These are phyloP conservation scores for Kwoniella mangroviensis DNA, from an alignment of 768 basidiomycete species.

Conservation along the genomic window DNA sequence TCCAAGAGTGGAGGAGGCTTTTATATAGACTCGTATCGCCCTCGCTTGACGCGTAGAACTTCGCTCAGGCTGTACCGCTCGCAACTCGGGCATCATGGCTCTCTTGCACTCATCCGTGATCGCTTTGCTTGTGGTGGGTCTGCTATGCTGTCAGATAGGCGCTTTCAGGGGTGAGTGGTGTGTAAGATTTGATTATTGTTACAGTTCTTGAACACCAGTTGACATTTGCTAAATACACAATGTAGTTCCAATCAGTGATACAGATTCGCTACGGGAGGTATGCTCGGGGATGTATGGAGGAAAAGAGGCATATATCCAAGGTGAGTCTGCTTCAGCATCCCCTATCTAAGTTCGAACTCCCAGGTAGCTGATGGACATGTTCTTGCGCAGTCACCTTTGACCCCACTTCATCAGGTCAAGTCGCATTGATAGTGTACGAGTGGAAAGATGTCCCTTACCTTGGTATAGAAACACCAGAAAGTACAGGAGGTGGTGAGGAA, in stretches of 20 bases:
- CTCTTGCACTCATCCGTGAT: neutral
- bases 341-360: neutral
- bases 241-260: conserved; percentile 65
- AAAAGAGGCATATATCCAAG: conserved; percentile 70
- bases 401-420: conserved; percentile 74
- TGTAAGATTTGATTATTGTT: no score
- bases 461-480: conserved; percentile 62
- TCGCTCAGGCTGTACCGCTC: no score
- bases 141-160: neutral
- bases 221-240: neutral
- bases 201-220: neutral
- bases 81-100: neutral
- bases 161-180: conserved; percentile 23
- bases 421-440: conserved; percentile 94
- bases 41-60: no score
- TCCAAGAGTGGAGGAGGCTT: no score
- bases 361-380: no score
- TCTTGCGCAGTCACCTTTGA: conserved; percentile 70
- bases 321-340: conserved; percentile 34
- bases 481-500: conserved; percentile 44
- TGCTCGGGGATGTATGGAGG: conserved; percentile 96
- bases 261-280: conserved; percentile 83
- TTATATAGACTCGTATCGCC: no score
- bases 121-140: neutral
- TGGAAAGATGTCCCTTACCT: conserved; percentile 87